Conservation (phyloP, 345 rosid genomes). For the Capsella bursapastoris region DNA sequence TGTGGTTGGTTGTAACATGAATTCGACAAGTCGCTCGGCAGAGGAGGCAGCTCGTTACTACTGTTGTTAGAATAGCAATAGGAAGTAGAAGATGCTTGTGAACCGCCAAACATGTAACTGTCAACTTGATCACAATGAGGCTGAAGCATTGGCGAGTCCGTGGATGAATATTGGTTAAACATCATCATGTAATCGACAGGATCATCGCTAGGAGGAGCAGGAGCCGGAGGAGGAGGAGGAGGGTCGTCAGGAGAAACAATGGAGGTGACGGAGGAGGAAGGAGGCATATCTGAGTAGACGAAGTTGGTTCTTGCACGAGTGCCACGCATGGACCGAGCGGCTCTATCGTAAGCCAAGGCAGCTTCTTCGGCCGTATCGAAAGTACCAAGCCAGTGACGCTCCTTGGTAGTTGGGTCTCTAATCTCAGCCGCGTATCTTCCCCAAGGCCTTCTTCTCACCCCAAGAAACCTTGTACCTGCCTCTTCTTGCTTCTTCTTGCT, state of each 20-base stretch:
- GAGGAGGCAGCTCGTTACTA: constrained; percentile 59
- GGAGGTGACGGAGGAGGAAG: constrained; percentile 77
- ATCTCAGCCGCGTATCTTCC: constrained; percentile 89
- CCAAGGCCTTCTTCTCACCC: constrained; percentile 88
- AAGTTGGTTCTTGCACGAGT: constrained; percentile 78
- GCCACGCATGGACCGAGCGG: constrained; percentile 84
- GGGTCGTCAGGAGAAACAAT: constrained; percentile 70
- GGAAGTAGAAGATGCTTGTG: constrained; percentile 17
- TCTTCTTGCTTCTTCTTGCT: constrained; percentile 57
- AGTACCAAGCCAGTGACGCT: constrained; percentile 89
- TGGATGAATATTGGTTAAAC: constrained; percentile 37
- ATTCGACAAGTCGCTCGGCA: constrained; percentile 47
- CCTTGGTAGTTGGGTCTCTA: constrained; percentile 80
- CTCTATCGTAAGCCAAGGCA: constrained; percentile 81
- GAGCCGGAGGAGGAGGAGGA: constrained; percentile 38
- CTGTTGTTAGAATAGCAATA: constrained; percentile 34
- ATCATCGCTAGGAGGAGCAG: constrained; percentile 31
- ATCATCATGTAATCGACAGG: constrained; percentile 43
- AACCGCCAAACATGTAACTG: constrained; percentile 39
- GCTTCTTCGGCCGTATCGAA: constrained; percentile 89
- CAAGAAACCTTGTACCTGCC: constrained; percentile 58
- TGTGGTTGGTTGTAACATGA: constrained; percentile 39
- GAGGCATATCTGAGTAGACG: constrained; percentile 79
- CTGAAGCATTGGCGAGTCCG: constrained; percentile 39
- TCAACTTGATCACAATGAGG: constrained; percentile 40